These are phyloP conservation scores for Lenwebbia sp. DNA, from an alignment of 345 rosid genomes.

Conservation along the genomic window DNA sequence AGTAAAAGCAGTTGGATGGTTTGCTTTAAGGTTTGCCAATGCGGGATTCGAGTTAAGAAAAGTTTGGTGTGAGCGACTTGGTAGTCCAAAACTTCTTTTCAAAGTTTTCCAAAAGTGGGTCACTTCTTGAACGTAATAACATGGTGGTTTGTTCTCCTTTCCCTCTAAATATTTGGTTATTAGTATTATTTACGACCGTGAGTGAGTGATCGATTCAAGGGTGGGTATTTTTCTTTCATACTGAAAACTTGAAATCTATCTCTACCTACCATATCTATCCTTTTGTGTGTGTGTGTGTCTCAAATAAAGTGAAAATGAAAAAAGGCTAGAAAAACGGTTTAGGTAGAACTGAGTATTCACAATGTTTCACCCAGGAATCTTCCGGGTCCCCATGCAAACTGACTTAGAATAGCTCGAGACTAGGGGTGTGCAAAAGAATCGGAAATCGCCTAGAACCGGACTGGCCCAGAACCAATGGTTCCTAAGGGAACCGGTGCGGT, in stretches of 20 bases:
- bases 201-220: too few species aligned
- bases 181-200: not conserved
- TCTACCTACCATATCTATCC: too few species aligned
- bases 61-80: not conserved
- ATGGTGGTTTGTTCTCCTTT: not conserved
- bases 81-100: not conserved
- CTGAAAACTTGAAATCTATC: not conserved
- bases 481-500: too few species aligned
- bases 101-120: not conserved
- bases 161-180: not conserved
- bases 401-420: not conserved
- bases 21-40: not conserved
- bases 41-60: not conserved
- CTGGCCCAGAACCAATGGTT: too few species aligned
- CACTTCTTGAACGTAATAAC: rapidly evolving
- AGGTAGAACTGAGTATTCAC: not conserved
- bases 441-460: too few species aligned
- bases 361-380: not conserved
- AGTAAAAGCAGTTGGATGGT: not conserved
- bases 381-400: not conserved
- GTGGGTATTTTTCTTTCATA: not conserved
- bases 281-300: too few species aligned
- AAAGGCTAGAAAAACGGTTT: too few species aligned
- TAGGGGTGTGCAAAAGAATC: too few species aligned
- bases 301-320: too few species aligned